Percentiles rank a stretch among this genome's conserved stretches.
phyloP scores from a whole-genome alignment of 2,329 filamentous ascomycete species.

The Cordyceps pruinosa region DNA sequence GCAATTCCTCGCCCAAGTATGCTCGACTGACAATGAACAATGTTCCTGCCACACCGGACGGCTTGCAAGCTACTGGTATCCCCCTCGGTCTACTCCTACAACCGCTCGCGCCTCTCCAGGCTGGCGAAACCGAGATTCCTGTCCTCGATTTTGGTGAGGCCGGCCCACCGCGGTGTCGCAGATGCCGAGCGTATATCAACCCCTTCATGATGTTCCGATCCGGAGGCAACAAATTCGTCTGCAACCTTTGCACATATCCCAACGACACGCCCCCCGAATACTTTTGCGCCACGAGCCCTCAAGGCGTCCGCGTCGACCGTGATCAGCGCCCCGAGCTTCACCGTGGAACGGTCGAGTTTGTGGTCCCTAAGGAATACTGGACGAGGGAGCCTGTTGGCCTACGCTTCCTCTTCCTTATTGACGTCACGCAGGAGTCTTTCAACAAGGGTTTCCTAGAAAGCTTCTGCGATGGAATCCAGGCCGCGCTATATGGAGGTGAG shows the following conservation, averaged over 20 bases:
- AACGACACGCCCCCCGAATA: constrained; percentile 92
- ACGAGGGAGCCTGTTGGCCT: constrained; percentile 86
- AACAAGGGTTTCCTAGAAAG: constrained; percentile 87
- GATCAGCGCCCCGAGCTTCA: constrained; percentile 84
- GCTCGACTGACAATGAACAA: constrained; percentile 88
- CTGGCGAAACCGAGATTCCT: constrained; percentile 80
- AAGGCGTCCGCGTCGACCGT: constrained; percentile 80
- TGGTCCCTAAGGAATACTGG: constrained; percentile 98
- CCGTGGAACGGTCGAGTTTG: constrained; percentile 88
- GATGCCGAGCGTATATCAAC: constrained; percentile 96
- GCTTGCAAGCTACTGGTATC: constrained; percentile 70
- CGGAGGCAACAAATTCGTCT: constrained; percentile 93
- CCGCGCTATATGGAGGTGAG: constrained; percentile 72
- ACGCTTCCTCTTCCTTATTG: constrained; percentile 84
- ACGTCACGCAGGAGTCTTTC: constrained; percentile 85
- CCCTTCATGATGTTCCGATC: constrained; percentile 97
- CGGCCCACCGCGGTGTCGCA: constrained; percentile 83
- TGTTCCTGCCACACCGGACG: constrained; percentile 77
- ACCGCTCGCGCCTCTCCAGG: constrained; percentile 73
- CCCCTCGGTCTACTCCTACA: constrained; percentile 85
- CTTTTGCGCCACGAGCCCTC: constrained; percentile 82
- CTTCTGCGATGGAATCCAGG: constrained; percentile 81
- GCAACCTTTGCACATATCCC: constrained; percentile 95
- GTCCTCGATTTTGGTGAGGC: constrained; percentile 90
- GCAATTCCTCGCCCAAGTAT: constrained; percentile 92